Percentiles rank a stretch among this genome's conserved stretches.
These are phyloP conservation scores for Apiotrichum sp. DNA, from an alignment of 1,284 basidiomycete species.

Conservation along the genomic window DNA sequence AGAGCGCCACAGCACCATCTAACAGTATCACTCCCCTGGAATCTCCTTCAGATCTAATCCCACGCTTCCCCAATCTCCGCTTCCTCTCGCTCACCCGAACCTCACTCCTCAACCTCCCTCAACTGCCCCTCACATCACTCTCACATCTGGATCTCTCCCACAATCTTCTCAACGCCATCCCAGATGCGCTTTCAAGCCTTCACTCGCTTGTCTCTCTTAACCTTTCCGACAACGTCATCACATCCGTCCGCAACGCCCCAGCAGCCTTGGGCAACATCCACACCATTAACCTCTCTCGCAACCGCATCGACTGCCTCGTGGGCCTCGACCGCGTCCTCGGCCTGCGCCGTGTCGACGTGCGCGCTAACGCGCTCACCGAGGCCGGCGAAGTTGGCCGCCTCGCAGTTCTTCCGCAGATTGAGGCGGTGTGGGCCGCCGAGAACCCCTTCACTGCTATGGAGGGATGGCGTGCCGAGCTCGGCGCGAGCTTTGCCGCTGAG, in stretches of 20 bases:
- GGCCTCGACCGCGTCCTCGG: slow-evolving; percentile 81
- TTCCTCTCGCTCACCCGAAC: slow-evolving; percentile 36
- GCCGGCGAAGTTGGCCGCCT: slow-evolving; percentile 79
- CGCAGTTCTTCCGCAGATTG: slow-evolving; percentile 67
- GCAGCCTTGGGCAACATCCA: slow-evolving; percentile 70
- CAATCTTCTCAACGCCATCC: slow-evolving; percentile 66
- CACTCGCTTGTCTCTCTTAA: slow-evolving; percentile 79
- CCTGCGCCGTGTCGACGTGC: slow-evolving; percentile 79
- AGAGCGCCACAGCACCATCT: not conserved
- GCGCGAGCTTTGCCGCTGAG: slow-evolving; percentile 75
- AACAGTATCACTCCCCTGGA: not conserved
- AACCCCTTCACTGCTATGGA: slow-evolving; percentile 57
- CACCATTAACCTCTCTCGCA: slow-evolving; percentile 69
- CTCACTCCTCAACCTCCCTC: slow-evolving; percentile 36
- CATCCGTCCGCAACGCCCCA: slow-evolving; percentile 84
- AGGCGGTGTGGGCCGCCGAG: slow-evolving; percentile 69
- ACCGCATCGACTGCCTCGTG: slow-evolving; percentile 86
- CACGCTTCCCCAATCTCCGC: slow-evolving; percentile 42
- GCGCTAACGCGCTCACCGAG: slow-evolving; percentile 74
- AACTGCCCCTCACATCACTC: slow-evolving; percentile 71
- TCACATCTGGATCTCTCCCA: slow-evolving; percentile 86
- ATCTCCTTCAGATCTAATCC: not conserved
- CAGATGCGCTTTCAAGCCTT: slow-evolving; percentile 56
- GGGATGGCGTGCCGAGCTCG: slow-evolving; percentile 67
- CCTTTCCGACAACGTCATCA: slow-evolving; percentile 91